Base-by-base conservation (phyloP, 768 basidiomycete genomes). In the Rhizopogon rudus region DNA sequence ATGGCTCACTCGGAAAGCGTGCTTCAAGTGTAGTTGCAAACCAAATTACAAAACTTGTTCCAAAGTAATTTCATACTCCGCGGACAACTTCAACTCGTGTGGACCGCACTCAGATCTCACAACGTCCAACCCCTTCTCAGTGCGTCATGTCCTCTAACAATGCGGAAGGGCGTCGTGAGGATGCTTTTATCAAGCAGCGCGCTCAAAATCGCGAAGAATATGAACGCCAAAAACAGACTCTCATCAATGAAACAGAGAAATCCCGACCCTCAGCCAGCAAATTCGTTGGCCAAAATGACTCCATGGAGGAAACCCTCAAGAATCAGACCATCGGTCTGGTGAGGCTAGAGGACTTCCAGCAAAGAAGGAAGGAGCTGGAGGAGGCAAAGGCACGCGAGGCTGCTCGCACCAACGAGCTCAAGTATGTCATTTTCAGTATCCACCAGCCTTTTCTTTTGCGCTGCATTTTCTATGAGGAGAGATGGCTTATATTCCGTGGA, bases 211-310 rank as follows among this genome's bases (percentile, higher is more conserved):
- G 86, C 63, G 88, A 92, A 68, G 88, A 92, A 41, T 93, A 80
- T 61, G 86, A 91, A 62, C 81, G 87, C 17, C 87, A 91, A 67
- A 91, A 91, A 63, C 83, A 87, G 66, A 80, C 79, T 44, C 83
- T 93, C 68, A 84, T 91, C 63, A 83, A 80, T 66, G 94, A 97
- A 73, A 94, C 93, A 2, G 91, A 96, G 75, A 95, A 94, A 71
- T 86, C 91, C 40, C 87, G 93, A 31, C 91, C 93, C 4, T 90
- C 91, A 0, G 73, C 83, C 3, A 86, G 88, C 66, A 88, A 94
- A 57, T 98, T 98, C 71, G 90, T 96, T 39, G 92, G 93, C 1
- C 91, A 95, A 69, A 84, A 91, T 71, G 95, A 98, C 67, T 92
- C 91, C 5, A 85, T 97, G 79, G 96, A 98, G 69, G 96, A 98